Conservation (phyloP, 495 filamentous ascomycete genomes). For the Neurospora africana region DNA sequence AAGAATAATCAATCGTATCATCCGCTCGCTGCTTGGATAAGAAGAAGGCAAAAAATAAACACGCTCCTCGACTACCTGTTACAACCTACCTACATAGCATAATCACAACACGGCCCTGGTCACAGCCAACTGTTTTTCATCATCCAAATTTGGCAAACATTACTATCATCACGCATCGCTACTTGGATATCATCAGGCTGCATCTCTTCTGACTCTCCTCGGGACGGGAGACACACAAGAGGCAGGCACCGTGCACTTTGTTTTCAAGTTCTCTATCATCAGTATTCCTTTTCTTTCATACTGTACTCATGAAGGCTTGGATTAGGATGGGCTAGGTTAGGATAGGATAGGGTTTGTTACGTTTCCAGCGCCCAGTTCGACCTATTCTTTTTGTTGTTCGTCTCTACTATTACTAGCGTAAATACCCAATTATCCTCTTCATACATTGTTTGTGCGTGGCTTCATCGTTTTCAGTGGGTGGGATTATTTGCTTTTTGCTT, state of each 20-base stretch:
- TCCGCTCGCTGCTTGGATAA: neutral
- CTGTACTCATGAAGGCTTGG: neutral
- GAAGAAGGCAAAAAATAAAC: neutral
- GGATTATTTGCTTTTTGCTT: neutral
- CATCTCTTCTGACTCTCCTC: neutral
- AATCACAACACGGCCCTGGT: neutral
- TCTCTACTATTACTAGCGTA: neutral
- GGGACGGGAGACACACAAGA: neutral
- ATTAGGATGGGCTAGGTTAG: neutral
- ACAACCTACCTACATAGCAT: neutral
- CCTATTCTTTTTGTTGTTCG: neutral
- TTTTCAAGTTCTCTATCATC: neutral
- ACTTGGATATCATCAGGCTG: neutral
- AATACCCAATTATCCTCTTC: neutral
- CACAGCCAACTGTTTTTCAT: neutral
- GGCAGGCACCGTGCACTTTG: neutral
- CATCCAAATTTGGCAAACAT: neutral
- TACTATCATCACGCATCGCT: neutral
- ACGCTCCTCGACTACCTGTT: neutral
- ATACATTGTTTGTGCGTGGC: neutral
- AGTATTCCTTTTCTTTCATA: neutral
- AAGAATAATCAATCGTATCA: constrained; percentile 12
- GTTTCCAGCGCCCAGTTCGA: neutral
- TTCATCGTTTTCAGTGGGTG: neutral
- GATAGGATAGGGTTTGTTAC: neutral